Base-by-base conservation (phyloP, 192 early-diverging fungal species). In the Mortierella antarctica region DNA sequence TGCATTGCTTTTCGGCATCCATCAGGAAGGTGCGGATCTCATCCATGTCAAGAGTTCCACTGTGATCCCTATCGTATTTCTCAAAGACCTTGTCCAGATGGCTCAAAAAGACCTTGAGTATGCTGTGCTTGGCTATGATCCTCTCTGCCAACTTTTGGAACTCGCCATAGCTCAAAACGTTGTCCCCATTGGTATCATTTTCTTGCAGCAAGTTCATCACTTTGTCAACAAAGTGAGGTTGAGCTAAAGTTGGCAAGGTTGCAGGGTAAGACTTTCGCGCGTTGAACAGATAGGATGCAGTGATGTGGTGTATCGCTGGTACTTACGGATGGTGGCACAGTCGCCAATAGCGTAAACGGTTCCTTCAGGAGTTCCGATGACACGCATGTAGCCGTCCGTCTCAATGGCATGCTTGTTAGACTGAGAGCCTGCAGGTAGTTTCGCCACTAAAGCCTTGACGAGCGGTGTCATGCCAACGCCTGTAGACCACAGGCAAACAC, bases 301-400 rank as follows among this genome's bases (percentile, higher is more conserved):
- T 40, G 2, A 10, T 42, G 57, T 15, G 12, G 11, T 0, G 6
- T 23, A 5, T 18, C 21, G 40, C 10, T 6, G 15, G 14, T 13
- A 48, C 75, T 62, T 71, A 79, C 76, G 76, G 39, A 94, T 89
- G 10, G 90, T 93, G 9, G 92, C 85, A 73, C 92, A 93, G 73
- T 94, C 93, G 13, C 93, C 93, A 49, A 94, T 77, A 6, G 93
- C 91, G 75, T 90, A 94, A 11, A 92, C 86, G 5, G 85, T 82
- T 49, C 75, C 78, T 65, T 85, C 84, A 0, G 81, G 74, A 7
- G 79, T 82, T 21, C 93, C 93, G 20, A 86, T 74, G 7, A 94
- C 70, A 17, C 86, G 80, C 56, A 94, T 77, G 41, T 73, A 75
- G 4, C 60, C 63, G 72, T 94, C 92, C 0, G 89, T 89, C 41